phyloP scores from a whole-genome alignment of 345 rosid species.

The Salix dunnii region DNA sequence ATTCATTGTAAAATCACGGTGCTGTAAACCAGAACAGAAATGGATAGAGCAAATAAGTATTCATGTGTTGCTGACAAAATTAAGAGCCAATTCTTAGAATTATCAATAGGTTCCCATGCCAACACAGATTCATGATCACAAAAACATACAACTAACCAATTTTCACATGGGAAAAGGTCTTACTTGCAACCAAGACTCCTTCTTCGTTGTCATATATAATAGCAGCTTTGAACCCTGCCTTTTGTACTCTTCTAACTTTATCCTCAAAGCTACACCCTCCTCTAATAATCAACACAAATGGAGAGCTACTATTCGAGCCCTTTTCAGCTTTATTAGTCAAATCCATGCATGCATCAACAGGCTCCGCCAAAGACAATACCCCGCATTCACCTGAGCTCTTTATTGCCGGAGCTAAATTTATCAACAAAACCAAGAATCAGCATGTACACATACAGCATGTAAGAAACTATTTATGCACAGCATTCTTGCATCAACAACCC shows the following conservation, averaged over 20 bases:
- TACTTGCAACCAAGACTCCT: constrained; percentile 76
- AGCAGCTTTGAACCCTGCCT: constrained; percentile 78
- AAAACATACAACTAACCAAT: not conserved
- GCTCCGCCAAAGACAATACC: constrained; percentile 53
- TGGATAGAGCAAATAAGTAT: not conserved
- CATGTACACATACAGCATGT: not conserved
- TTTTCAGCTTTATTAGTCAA: constrained; percentile 48
- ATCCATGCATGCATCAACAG: constrained; percentile 68
- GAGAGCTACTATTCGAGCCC: constrained; percentile 37
- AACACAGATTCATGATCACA: not conserved
- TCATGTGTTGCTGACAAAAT: not conserved
- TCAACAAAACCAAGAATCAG: constrained; percentile 14
- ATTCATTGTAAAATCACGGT: not conserved
- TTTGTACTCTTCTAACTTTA: constrained; percentile 80
- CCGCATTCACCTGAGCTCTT: constrained; percentile 71
- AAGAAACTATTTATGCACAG: not conserved
- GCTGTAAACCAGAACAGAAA: not conserved
- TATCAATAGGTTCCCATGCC: not conserved
- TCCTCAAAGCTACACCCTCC: constrained; percentile 91
- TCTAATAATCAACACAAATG: constrained; percentile 66
- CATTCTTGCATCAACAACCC: not conserved
- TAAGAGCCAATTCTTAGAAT: not conserved
- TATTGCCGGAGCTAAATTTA: constrained; percentile 60
- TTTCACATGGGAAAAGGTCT: constrained; percentile 18
- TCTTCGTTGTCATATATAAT: constrained; percentile 62